Conservation (phyloP, 2,329 filamentous ascomycete genomes). For the Cladosporium sp. region DNA sequence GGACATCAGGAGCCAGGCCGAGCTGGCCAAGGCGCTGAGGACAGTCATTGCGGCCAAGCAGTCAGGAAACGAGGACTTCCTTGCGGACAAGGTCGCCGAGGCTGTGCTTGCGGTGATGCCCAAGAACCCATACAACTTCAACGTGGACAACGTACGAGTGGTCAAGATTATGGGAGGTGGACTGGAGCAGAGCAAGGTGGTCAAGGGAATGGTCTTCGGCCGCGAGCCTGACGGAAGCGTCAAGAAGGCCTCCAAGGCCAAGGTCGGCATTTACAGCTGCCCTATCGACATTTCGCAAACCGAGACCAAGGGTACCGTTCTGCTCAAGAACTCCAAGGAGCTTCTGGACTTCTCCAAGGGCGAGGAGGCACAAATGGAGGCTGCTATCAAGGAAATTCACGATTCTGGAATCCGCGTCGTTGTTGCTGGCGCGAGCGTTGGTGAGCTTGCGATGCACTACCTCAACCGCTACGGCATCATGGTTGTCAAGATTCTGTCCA, state of each 20-base stretch:
- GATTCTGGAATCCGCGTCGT: constrained; percentile 92
- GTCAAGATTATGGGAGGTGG: constrained; percentile 99
- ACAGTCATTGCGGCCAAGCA: constrained; percentile 98
- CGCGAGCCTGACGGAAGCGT: constrained; percentile 86
- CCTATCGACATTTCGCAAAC: constrained; percentile 94
- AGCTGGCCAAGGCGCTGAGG: constrained; percentile 91
- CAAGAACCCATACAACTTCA: constrained; percentile 95
- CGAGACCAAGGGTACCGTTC: constrained; percentile 97
- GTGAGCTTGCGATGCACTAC: constrained; percentile 95
- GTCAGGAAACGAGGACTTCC: constrained; percentile 84
- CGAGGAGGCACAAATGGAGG: constrained; percentile 89
- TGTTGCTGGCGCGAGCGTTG: constrained; percentile 87
- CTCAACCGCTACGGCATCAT: constrained; percentile 96
- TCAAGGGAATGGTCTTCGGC: constrained; percentile 98
- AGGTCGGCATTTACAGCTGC: constrained; percentile 96
- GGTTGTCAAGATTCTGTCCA: constrained; percentile 94
- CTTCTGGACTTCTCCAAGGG: constrained; percentile 99
- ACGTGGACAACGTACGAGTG: constrained; percentile 97
- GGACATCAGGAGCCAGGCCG: constrained; percentile 74
- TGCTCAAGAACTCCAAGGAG: constrained; percentile 95
- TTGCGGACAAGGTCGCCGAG: constrained; percentile 85
- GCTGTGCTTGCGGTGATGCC: constrained; percentile 82
- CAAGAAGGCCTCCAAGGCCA: constrained; percentile 89
- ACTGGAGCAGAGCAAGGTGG: constrained; percentile 88
- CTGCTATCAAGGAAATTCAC: constrained; percentile 89